A percentile compares a stretch with the other conserved stretches of the same genome.
These are phyloP conservation scores for Cercis canadensis DNA, from an alignment of 306 rosid genomes.

Conservation along the genomic window DNA sequence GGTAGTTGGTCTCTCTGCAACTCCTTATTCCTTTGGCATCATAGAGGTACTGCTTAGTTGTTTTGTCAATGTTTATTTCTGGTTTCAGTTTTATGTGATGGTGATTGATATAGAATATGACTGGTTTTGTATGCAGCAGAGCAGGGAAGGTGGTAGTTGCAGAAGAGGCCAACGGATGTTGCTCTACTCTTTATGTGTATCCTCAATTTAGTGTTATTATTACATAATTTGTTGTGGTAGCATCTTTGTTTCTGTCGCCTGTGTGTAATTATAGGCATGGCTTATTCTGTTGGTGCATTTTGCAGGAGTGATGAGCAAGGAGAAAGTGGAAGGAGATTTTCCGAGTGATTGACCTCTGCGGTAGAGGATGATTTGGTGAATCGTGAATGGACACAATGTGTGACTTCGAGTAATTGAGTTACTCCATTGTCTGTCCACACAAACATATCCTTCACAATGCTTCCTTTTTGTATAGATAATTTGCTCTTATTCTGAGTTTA, in stretches of 20 bases:
- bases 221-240: neutral
- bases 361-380: neutral
- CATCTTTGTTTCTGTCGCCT: neutral
- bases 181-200: constrained; percentile 46
- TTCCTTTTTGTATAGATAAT: too few relatives aligned
- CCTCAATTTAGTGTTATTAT: constrained; percentile 44
- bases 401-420: too few relatives aligned
- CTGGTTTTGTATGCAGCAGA: constrained; percentile 53
- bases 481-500: too few relatives aligned
- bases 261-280: neutral
- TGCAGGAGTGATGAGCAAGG: constrained; percentile 40
- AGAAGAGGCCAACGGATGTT: constrained; percentile 44
- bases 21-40: neutral
- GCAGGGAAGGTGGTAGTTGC: constrained; percentile 54
- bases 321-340: neutral
- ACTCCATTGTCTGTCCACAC: too few relatives aligned
- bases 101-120: constrained; percentile 43
- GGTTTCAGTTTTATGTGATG: constrained; percentile 12
- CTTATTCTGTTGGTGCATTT: constrained; percentile 23
- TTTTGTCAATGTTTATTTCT: neutral
- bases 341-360: constrained; percentile 19
- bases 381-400: neutral
- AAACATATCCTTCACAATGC: too few relatives aligned
- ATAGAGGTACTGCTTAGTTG: constrained; percentile 40
- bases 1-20: constrained; percentile 38